Evolutionary conservation across 352 stramenopile species (phyloP), one percentile per base, ranked within the genome.

Genomic region (Globisporangium orthogonon): DNA sequence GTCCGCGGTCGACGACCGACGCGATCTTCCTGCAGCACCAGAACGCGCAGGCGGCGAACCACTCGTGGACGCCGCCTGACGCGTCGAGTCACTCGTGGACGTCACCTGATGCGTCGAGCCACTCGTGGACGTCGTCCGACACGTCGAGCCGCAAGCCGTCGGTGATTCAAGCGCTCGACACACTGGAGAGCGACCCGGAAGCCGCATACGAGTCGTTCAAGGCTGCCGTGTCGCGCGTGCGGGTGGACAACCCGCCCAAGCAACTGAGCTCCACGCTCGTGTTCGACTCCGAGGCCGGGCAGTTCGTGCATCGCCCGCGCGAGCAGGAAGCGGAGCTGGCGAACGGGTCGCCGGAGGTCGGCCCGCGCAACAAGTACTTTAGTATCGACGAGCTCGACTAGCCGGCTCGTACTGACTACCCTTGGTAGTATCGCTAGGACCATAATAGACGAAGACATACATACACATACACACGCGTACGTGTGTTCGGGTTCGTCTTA

Each of bases 351-450:
- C 33, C 15, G 29, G 43, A 7, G 28, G 40, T 11, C 45, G 46
- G 59, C 9, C 52, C 58, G 10, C 58, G 62, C 14, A 41, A 48
- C 33, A 60, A 81, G 57, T 74, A 69, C 65, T 83, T 84, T 61
- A 79, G 63, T 56, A 73, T 84, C 37, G 76, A 86, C 44, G 76
- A 86, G 49, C 61, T 86, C 33, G 76, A 86, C 48, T 86, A 59
- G 66, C 15, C 15, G 14, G 40, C 40, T 23, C 4, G 15, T 43
- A 3, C 39, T 13, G 4, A 17, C 10, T 7, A 43, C 9, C 37
- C 14, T 4, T 7, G 4, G 7, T 6, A 17, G 15, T 23, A 23
- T 23, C 23, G 18, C 15, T 17, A 23, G 23, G 23, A 47, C 41
- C 41, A 47, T 17, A 46, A 49, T 30, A 30, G n/a, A 13, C 9